Percentiles rank a stretch among this genome's conserved stretches.
phyloP scores from a whole-genome alignment of 176 grass and related monocot genomes.

The Saccharum officinarum region DNA sequence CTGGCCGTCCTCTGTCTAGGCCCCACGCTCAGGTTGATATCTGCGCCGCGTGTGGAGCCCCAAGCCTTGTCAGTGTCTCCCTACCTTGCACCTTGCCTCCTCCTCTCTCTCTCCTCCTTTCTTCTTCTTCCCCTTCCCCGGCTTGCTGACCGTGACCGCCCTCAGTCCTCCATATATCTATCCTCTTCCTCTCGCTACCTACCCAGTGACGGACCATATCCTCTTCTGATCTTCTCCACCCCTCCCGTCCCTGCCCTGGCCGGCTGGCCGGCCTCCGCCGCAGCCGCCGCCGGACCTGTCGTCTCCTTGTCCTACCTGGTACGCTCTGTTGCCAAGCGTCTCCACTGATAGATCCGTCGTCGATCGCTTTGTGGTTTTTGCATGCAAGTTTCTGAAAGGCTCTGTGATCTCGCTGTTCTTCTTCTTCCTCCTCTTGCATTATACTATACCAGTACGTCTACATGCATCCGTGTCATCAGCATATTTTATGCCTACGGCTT shows the following conservation, averaged over 20 bases:
- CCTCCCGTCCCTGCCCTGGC: no score
- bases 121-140: background rate
- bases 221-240: background rate
- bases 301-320: background rate
- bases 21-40: slow-evolving; percentile 51
- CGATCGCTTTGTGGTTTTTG: background rate
- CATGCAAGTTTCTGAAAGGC: background rate
- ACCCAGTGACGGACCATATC: background rate
- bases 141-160: background rate
- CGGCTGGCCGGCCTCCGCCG: no score
- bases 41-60: slow-evolving; percentile 37
- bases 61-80: background rate
- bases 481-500: background rate
- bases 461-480: background rate
- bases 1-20: background rate
- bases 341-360: background rate
- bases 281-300: no score
- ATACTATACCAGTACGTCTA: background rate
- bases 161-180: background rate
- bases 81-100: background rate
- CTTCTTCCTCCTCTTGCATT: background rate
- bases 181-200: background rate
- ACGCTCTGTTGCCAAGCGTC: background rate
- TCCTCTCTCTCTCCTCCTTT: no score
- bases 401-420: background rate